Evolutionary conservation across 768 basidiomycete species (phyloP), one percentile per base, ranked within the genome.

Genomic region (Agrocybe chaxingu): DNA sequence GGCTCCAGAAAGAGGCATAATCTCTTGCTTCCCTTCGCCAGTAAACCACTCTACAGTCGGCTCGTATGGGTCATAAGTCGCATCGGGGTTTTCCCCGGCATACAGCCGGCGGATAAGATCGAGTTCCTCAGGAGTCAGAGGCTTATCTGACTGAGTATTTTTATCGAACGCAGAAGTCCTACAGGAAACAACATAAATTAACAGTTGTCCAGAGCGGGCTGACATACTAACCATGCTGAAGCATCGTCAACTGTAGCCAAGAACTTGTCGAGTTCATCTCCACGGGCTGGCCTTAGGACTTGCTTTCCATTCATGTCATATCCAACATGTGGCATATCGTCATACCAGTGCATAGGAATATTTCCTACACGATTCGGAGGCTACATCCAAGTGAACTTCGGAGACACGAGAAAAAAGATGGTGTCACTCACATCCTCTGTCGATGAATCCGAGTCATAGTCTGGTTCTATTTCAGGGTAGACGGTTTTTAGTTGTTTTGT

Each of bases 331-430:
- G 97, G 97, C 58, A 99, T 75, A 74, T 98, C 95, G 66, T 98
- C 97, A 67, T 99, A 99, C 94, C 96, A 99, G 62, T 99, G 94
- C 79, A 89, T 87, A 41, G 97, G 97, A 54, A 99, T 75, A 69
- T 96, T 80, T 47, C 97, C 97, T 58, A 97, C 84, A 52, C 95
- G 91, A 65, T 97, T 98, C n/a, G 89, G 90, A 47, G 84, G 81
- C 94, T 98, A 57, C 48, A 50, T 33, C 47, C 40, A n/a, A 57
- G 52, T 24, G 24, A 48, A 31, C 47, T 39, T 19, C 41, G 51
- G 18, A 55, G 51, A 16, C 47, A 50, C 34, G 42, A 43, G 38
- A 39, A 53, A 45, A 36, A 33, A 34, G 31, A 48, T 45, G 12
- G 33, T 41, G 13, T 43, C 19, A 69, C 89, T 57, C 64, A 92